A percentile compares a stretch with the other conserved stretches of the same genome.
phyloP scores from a whole-genome alignment of 441 rosid species.

The Biscutella auriculata region DNA sequence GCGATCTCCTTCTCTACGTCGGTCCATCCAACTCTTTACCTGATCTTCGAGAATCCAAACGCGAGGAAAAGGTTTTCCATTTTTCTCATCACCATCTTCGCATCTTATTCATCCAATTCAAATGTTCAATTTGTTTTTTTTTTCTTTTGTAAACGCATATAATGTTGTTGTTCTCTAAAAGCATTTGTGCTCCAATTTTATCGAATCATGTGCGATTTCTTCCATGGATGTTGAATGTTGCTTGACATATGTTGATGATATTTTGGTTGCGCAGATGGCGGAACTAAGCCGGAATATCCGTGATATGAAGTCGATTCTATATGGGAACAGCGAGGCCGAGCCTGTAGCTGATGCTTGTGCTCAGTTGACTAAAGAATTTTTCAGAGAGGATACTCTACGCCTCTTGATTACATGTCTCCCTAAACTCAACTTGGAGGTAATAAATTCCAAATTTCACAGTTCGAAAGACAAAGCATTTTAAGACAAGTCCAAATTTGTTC shows the following conservation, averaged over 20 bases:
- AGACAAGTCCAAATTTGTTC: neutral
- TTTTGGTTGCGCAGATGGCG: conserved; percentile 33
- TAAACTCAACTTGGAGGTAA: conserved; percentile 75
- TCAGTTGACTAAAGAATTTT: conserved; percentile 83
- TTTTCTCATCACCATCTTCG: neutral
- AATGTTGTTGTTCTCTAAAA: neutral
- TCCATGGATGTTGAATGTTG: neutral
- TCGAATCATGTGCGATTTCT: neutral
- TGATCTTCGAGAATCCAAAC: conserved; percentile 54
- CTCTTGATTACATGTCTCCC: conserved; percentile 74
- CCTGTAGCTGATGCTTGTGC: conserved; percentile 85
- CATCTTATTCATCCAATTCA: neutral
- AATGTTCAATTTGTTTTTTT: too few species aligned
- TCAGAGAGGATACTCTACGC: conserved; percentile 64
- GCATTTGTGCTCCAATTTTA: neutral
- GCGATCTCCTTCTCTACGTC: conserved; percentile 56
- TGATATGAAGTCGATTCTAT: conserved; percentile 76
- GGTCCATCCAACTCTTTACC: conserved; percentile 26
- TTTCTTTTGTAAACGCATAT: too few species aligned
- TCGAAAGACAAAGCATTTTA: neutral
- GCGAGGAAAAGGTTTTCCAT: conserved; percentile 66
- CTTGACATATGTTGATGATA: neutral
- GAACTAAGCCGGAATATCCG: conserved; percentile 61
- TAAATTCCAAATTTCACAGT: neutral
- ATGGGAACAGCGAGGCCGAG: conserved; percentile 89